Percentiles rank a stretch among this genome's conserved stretches.
Evolutionary conservation across 2,329 filamentous ascomycete species (phyloP).

Genomic region (Alternaria sp.): DNA sequence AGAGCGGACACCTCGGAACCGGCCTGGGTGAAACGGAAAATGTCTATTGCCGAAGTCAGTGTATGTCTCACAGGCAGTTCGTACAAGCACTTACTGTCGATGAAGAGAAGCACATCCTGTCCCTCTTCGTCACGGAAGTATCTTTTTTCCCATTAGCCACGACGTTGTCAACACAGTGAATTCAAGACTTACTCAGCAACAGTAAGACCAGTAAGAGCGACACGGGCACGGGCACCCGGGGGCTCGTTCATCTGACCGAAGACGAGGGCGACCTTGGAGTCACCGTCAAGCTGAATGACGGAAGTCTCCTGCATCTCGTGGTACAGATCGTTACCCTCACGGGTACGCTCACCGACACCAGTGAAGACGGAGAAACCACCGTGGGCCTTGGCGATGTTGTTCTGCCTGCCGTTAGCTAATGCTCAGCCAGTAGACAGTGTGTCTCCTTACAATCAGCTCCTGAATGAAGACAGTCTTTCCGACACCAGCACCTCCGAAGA

Average conservation of each 20-base stretch:
- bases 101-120: slow-evolving; percentile 98
- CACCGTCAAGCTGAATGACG: slow-evolving; percentile 98
- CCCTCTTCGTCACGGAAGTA: slow-evolving; percentile 61
- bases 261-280: slow-evolving; percentile 98
- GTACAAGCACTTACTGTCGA: slow-evolving; percentile 66
- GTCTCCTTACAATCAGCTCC: slow-evolving; percentile 84
- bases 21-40: slow-evolving; percentile 49
- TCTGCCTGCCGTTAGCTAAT: slow-evolving; percentile 60
- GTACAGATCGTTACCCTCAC: slow-evolving; percentile 99
- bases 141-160: too few species aligned
- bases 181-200: slow-evolving; percentile 4
- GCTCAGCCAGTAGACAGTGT: background rate
- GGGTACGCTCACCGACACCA: slow-evolving; percentile 99
- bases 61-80: too few species aligned
- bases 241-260: slow-evolving; percentile 99
- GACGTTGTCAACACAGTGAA: too few species aligned
- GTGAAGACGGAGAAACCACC: slow-evolving; percentile 99
- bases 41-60: too few species aligned
- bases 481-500: slow-evolving; percentile 99
- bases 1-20: slow-evolving; percentile 99
- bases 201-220: slow-evolving; percentile 83
- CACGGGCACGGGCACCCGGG: slow-evolving; percentile 99
- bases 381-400: slow-evolving; percentile 99
- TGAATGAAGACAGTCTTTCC: slow-evolving; percentile 99
- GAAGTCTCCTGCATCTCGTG: slow-evolving; percentile 99